A percentile compares a stretch with the other conserved stretches of the same genome.
Conservation (phyloP, 495 filamentous ascomycete species). For the Hypoxylon intermedium region DNA sequence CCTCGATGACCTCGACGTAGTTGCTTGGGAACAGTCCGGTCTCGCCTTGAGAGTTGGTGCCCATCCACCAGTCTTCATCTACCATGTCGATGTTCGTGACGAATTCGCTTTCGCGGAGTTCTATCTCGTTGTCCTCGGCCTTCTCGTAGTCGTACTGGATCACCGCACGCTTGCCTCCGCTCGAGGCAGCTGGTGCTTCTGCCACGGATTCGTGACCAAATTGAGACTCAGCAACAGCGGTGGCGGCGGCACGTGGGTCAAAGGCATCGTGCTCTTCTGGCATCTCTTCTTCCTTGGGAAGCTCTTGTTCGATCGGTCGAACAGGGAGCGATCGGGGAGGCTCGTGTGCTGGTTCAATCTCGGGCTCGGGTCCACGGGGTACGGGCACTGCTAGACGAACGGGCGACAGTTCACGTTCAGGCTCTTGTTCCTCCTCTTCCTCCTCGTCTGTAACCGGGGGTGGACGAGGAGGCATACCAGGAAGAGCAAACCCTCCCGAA, state of each 20-base stretch:
- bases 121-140: conserved; percentile 94
- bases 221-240: conserved; percentile 55
- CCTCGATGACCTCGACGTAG: conserved; percentile 87
- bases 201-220: conserved; percentile 42
- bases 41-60: conserved; percentile 80
- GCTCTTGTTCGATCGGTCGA: conserved; percentile 60
- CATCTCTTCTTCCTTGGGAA: conserved; percentile 69
- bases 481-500: conserved; percentile 73
- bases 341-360: conserved; percentile 59
- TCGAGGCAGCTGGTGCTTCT: conserved; percentile 35
- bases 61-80: conserved; percentile 97
- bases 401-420: conserved; percentile 68
- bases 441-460: conserved; percentile 61
- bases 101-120: conserved; percentile 86
- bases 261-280: conserved; percentile 67
- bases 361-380: conserved; percentile 62
- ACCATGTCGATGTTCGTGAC: conserved; percentile 98
- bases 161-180: conserved; percentile 71
- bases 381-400: conserved; percentile 90
- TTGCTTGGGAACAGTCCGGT: conserved; percentile 93
- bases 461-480: conserved; percentile 71
- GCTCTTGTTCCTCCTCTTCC: conserved; percentile 59
- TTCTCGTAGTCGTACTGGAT: conserved; percentile 97
- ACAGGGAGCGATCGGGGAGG: conserved; percentile 54
- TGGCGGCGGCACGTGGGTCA: conserved; percentile 69